phyloP scores from a whole-genome alignment of 129 eudicot genomes.

The Saposhnikovia divaricata region DNA sequence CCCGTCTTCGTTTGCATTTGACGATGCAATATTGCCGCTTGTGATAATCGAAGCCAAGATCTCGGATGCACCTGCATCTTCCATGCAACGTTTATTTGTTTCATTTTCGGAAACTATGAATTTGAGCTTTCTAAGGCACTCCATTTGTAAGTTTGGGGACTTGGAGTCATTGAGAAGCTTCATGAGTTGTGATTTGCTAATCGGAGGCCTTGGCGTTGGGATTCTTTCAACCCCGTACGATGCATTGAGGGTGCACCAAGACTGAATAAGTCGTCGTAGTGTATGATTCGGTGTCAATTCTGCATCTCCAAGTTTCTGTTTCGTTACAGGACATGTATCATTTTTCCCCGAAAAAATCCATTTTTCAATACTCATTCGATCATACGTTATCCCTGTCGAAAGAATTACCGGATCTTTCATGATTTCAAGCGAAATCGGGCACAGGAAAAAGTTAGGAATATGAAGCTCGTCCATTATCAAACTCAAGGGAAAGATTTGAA shows the following conservation, averaged over 20 bases:
- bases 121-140: conserved; percentile 13
- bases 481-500: background rate
- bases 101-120: conserved; percentile 5
- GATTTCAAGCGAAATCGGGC: conserved; percentile 30
- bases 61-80: conserved; percentile 18
- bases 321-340: conserved; percentile 22
- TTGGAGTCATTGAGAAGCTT: conserved; percentile 14
- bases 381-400: conserved; percentile 31
- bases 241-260: conserved; percentile 29
- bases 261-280: conserved; percentile 24
- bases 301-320: conserved; percentile 8
- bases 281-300: conserved; percentile 32
- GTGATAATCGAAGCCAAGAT: conserved; percentile 14
- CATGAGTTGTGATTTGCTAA: conserved; percentile 6
- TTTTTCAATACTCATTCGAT: conserved; percentile 21
- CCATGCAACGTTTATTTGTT: conserved; percentile 19
- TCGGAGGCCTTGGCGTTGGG: conserved; percentile 15
- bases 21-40: background rate
- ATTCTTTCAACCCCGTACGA: conserved; percentile 13
- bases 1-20: conserved; percentile 3
- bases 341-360: conserved; percentile 21
- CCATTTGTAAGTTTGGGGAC: conserved; percentile 7
- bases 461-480: conserved; percentile 6
- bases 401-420: conserved; percentile 29
- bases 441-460: conserved; percentile 19